Base-by-base conservation (phyloP, 495 filamentous ascomycete species). In the Pseudoneurospora amorphoporcata region DNA sequence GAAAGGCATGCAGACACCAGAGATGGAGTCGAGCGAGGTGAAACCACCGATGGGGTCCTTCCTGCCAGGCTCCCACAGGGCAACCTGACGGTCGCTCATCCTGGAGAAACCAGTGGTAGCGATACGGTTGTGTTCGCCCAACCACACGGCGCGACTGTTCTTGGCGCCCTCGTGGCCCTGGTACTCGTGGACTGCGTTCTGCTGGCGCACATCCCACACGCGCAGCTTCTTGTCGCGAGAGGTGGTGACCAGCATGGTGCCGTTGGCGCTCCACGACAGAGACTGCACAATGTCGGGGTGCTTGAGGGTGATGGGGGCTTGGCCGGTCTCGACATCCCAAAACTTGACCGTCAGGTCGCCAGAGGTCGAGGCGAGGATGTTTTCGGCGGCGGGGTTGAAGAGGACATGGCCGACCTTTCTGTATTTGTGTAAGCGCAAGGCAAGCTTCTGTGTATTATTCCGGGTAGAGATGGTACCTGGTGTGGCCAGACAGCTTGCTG, bases 1-100 rank as follows among this genome's bases (percentile, higher is more conserved):
- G 88, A 99, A 99, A 7, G 95, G 95, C 93, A 99, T 98, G 86
- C 93, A 97, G 65, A 99, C 94, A 77, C 96, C 96, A 19, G 95
- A 98, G 74, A 97, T 97, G 37, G 93, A 93, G 81, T 98, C 96
- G 68, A 99, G 85, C 65, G 89, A 90, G 77, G 88, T 88, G 82
- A 97, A 97, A 4, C 93, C 94, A 39, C 92, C 94, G 76, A 98
- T 90, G 19, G 95, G 95, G 74, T 94, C 91, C 39, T 90, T 90
- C 61, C 89, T 88, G 73, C 93, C 91, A 61, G 95, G 89, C 85
- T 99, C 95, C 95, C 95, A 99, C 42, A 98, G 87, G 39, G 91
- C 95, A 77, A 99, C 86, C 79, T 99, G 95, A 17, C 95, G 90
- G 83, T 99, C 96, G 79, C 94, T 98, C 94, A 98, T 98, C 81